Base-by-base conservation (phyloP, 2,329 filamentous ascomycete species). In the Phialophora macrospora region DNA sequence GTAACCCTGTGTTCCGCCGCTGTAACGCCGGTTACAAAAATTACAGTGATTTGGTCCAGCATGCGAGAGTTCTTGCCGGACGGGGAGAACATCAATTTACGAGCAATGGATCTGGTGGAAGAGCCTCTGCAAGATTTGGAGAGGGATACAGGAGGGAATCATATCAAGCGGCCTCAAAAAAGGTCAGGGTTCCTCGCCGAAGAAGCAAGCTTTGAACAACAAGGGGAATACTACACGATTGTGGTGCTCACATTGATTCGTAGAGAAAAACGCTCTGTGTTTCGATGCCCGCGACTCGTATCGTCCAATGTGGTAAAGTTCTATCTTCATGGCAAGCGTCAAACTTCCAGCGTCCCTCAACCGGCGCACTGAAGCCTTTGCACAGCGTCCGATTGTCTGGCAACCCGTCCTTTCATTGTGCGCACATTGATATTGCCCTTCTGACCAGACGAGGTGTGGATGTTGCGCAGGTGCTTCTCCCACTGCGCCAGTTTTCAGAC, bases 261-360 rank as follows among this genome's bases (percentile, higher is more conserved):
- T 34, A 55, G 28, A 32, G 17, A 22, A 32, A 30, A 24, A 55
- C 17, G 52, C 28, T 28, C 52, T 32, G 52, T 60, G 57, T 56
- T 55, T 60, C 30, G 49, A 68, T 57, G 62, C 63, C 57, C 62
- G 58, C 60, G 62, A 64, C 63, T 68, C 61, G 61, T 26, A 58
- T 60, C 48, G 22, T 62, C 61, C 61, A 55, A 46, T 55, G 49
- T 60, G 41, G 22, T 48, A 49, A 57, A 26, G 24, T 32, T 64
- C 61, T 62, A 58, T 62, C 58, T 52, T 63, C 63, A 30, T 62
- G 22, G 38, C 63, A 58, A 58, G 67, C 58, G 32, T 63, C 55
- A 62, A 30, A 62, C 62, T 49, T 57, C 61, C 49, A 58, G 44
- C 22, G 34, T 64, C 34, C 63, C 62, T 61, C 60, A 62, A 66